Base-by-base conservation (phyloP, 2,329 filamentous ascomycete species). In the Alternaria angustiovoidea region DNA sequence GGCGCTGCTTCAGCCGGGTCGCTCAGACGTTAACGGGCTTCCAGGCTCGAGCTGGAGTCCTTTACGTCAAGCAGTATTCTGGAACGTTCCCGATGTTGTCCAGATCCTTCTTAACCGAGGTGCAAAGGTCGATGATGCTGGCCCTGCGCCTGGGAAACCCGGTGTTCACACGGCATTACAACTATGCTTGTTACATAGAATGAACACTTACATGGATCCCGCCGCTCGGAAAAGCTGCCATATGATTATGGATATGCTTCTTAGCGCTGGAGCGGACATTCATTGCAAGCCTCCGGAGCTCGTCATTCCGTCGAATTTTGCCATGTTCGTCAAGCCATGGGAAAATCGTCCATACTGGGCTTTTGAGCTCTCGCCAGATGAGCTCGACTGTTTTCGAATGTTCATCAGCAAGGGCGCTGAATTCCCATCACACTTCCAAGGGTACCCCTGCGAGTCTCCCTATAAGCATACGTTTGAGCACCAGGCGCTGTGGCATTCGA, bases 401-500 rank as follows among this genome's bases (percentile, higher is more conserved):
- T 76, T 78, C 32, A 53, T 76, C 0, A 51, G 63, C 18, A 69
- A 71, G 28, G 75, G 71, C 4, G 70, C 69, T 7, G 54, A 71
- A 57, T 57, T 75, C 1, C 62, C 69, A 12, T 54, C 59, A 0
- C 30, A 49, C 0, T 76, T 77, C 38, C 54, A 53, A 7, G 64
- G 69, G 7, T 70, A 66, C 34, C 65, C 70, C 22, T 78, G 75
- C 43, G 55, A 57, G 5, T 60, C 71, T 3, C 22, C 46, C 2
- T 51, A 60, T 2, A 59, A 64, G 22, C 54, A 64, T 3, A 74
- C 68, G 0, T 76, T 77, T 36, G 57, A 68, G 42, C 75, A 78
- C 41, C 75, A 78, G 44, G 54, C 68, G 0, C 51, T 78, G 7
- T 78, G 74, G 74, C 75, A 78, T 59, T 69, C 73, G 0, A 70